Conservation (phyloP, 1,139 yeast genomes). For the Hyphopichia wangnamkhiaoensis region DNA sequence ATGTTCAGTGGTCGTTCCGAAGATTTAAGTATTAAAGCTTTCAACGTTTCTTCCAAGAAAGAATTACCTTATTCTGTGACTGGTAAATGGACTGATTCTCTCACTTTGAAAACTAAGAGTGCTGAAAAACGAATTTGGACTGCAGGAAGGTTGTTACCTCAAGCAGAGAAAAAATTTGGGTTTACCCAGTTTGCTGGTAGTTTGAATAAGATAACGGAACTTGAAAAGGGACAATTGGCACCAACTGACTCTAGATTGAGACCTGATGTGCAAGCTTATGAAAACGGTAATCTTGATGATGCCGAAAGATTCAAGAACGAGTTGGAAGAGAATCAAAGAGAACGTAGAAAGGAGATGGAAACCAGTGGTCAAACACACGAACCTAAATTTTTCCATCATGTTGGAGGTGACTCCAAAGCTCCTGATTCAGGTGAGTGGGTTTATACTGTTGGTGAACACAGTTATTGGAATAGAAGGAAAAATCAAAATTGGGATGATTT, state of each 20-base stretch:
- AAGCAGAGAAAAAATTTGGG: constrained; percentile 71
- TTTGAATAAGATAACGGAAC: constrained; percentile 71
- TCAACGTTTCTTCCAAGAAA: constrained; percentile 33
- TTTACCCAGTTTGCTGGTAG: constrained; percentile 81
- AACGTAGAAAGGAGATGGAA: constrained; percentile 63
- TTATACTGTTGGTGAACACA: constrained; percentile 57
- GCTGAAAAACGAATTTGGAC: constrained; percentile 61
- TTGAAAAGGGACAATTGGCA: constrained; percentile 66
- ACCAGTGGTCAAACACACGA: constrained; percentile 43
- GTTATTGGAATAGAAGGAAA: constrained; percentile 82
- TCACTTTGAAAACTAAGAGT: constrained; percentile 44
- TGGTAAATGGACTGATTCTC: constrained; percentile 79
- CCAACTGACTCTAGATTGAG: constrained; percentile 89
- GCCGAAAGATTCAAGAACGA: constrained; percentile 71
- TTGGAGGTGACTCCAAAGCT: constrained; percentile 31
- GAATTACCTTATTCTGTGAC: constrained; percentile 44
- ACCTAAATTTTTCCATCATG: constrained; percentile 66
- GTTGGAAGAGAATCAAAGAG: constrained; percentile 81
- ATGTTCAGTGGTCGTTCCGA: constrained; percentile 91
- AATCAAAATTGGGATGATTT: constrained; percentile 60
- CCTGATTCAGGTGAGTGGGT: constrained; percentile 59
- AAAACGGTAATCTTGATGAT: constrained; percentile 61
- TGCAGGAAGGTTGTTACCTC: constrained; percentile 62
- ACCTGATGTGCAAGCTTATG: constrained; percentile 80
- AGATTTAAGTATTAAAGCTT: constrained; percentile 62